Base-by-base conservation (phyloP, 2,329 filamentous ascomycete genomes). In the Chaetomiaceae sp. region DNA sequence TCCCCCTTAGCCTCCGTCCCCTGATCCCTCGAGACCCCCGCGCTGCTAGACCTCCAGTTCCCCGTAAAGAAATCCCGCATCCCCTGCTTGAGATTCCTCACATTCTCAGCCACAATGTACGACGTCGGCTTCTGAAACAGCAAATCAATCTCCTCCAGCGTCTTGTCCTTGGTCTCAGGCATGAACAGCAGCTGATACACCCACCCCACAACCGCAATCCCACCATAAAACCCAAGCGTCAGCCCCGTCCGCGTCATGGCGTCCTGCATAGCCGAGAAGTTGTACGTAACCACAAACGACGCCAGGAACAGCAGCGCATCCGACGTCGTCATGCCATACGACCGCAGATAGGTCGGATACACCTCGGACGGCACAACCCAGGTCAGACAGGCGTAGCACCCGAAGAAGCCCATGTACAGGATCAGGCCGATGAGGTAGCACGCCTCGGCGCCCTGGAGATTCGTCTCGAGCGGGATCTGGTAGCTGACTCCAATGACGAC, bases 321-420 rank as follows among this genome's bases (percentile, higher is more conserved):
- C 34, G 50, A 52, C 8, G 50, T 52, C 15, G 50, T 52, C 50
- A 52, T 52, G 43, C 50, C 50, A 20, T 52, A 52, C 34, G 50
- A 52, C 36, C 50, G 42, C 43, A 52, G 36, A 25, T 52, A 52
- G 4, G 50, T 52, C 20, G 50, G 50, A 43, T 52, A 52, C 36
- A 52, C 50, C 50, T 52, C 50, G 29, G 50, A 52, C 20, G 50
- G 50, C 15, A 52, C 50, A 15, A 52, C 50, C 50, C 50, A 52
- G 6, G 50, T 52, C 20, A 52, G 36, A n/a, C 50, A 52, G 6
- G 50, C 50, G 43, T 52, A 52, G 37, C 50, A 47, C 9, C 50
- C 50, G 14, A 52, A 52, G 43, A 52, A 52, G 43, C 29, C 34
- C 50, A 52, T 52, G 36, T 52, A 52, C 36, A 52, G 27, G 29